Evolutionary conservation across 169 alveolate species (phyloP), one percentile per base, ranked within the genome.

Genomic region (Miamiensis avidus): DNA sequence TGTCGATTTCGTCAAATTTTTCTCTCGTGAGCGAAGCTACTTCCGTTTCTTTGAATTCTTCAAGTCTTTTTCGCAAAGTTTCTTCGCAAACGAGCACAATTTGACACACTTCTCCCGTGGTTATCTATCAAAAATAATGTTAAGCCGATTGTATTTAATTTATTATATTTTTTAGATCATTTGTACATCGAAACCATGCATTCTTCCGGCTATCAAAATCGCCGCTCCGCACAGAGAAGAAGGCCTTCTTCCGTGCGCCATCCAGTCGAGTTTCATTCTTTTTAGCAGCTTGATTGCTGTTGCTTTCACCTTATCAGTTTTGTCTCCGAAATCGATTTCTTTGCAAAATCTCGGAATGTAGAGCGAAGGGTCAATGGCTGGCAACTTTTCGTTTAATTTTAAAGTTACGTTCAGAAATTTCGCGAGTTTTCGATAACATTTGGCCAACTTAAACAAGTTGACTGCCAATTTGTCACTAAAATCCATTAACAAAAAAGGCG

Each of bases 221-320:
- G 99, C 99, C 0, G 99, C 99, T n/a, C 99, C 99, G 91, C 99
- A 98, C 34, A 99, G 95, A 29, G 99, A 99, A 33, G 98, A 95
- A 0, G 99, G 99, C 84, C 99, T 95, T 87, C 99, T 95, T 20
- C 99, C 99, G 16, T 99, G 97, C 85, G 94, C 90, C 95, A 99
- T 97, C 99, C 99, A 99, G 91, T 99, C 99, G 65, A 99, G 90
- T 85, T 96, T 95, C 99, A 99, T 74, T 96, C 99, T 94, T 89
- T 99, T 99, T 26, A 99, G 95, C n/a, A 99, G 92, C 64, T 99
- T 95, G 33, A 97, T 95, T 0, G 99, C 99, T 31, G 99, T 98
- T 34, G 95, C 95, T 29, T 99, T 98, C 31, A 99, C 98, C 69
- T 93, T 89, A 76, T 96, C 96, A 4, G 97, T 92, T 82, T 98